Evolutionary conservation across 257 asterid genomes (phyloP).

Genomic region (Plantago elongata): DNA sequence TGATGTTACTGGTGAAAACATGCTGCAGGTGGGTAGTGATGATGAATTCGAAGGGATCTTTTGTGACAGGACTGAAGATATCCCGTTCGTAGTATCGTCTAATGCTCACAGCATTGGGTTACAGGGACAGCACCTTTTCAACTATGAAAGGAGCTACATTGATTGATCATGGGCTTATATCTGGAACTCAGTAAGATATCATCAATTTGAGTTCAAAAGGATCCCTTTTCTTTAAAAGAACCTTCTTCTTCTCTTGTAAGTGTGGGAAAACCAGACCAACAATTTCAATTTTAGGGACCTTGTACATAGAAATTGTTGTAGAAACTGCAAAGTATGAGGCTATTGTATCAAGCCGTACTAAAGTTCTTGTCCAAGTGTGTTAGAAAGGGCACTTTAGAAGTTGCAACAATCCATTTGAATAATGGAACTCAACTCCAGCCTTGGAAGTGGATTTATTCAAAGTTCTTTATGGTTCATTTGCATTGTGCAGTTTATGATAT

Average conservation of each 20-base stretch:
- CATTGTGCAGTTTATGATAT: no score
- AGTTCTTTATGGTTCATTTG: no score
- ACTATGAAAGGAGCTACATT: constrained; percentile 24
- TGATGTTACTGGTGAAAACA: constrained; percentile 24
- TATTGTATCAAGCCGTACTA: constrained; percentile 1
- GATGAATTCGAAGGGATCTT: constrained; percentile 31
- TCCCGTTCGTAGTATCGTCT: constrained; percentile 31
- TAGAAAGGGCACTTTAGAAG: no score
- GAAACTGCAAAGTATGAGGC: constrained; percentile 3
- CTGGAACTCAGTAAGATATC: no score
- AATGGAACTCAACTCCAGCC: no score
- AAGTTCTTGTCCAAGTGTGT: no score
- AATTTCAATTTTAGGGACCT: background rate
- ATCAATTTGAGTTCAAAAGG: constrained; percentile 7
- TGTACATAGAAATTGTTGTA: constrained; percentile 13
- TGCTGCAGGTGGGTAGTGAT: constrained; percentile 14
- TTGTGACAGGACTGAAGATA: constrained; percentile 25
- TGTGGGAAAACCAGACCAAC: background rate
- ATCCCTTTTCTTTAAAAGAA: no score
- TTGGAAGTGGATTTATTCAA: no score
- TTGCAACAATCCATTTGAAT: no score
- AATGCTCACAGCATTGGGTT: constrained; percentile 25
- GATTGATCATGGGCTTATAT: constrained; percentile 13
- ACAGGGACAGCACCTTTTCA: constrained; percentile 29
- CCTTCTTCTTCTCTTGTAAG: no score